Percentiles rank a stretch among this genome's conserved stretches.
These are phyloP conservation scores for Arctium lappa DNA, from an alignment of 129 eudicot species.

Conservation along the genomic window DNA sequence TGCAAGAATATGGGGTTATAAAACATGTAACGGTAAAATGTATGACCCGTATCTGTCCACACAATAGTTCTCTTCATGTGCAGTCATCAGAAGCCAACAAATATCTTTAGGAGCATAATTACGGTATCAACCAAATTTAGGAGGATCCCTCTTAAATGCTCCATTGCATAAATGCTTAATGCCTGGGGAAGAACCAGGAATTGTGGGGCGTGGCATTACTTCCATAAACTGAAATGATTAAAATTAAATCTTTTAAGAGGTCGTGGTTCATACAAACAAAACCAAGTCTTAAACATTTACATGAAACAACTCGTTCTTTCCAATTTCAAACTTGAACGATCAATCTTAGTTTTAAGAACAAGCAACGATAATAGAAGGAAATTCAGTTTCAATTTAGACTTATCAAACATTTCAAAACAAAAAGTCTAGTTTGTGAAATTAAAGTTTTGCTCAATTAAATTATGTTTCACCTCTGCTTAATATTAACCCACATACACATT, in stretches of 20 bases:
- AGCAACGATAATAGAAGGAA: background rate
- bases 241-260: background rate
- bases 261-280: background rate
- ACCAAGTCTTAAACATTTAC: background rate
- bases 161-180: constrained; percentile 28
- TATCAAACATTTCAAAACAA: background rate
- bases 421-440: background rate
- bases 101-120: constrained; percentile 61
- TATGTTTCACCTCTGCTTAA: too few species aligned
- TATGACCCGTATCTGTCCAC: constrained; percentile 86
- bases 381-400: background rate
- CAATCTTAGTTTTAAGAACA: background rate
- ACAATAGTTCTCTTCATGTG: constrained; percentile 57
- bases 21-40: constrained; percentile 17
- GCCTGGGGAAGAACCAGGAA: background rate
- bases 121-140: constrained; percentile 47
- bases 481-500: background rate
- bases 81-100: constrained; percentile 81
- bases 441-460: background rate
- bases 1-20: background rate
- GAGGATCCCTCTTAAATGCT: constrained; percentile 44
- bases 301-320: background rate
- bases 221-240: background rate
- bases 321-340: background rate
- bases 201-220: background rate